Percentiles rank a stretch among this genome's conserved stretches.
Evolutionary conservation across 2,329 filamentous ascomycete genomes (phyloP).

Genomic region (Botrytis aclada): DNA sequence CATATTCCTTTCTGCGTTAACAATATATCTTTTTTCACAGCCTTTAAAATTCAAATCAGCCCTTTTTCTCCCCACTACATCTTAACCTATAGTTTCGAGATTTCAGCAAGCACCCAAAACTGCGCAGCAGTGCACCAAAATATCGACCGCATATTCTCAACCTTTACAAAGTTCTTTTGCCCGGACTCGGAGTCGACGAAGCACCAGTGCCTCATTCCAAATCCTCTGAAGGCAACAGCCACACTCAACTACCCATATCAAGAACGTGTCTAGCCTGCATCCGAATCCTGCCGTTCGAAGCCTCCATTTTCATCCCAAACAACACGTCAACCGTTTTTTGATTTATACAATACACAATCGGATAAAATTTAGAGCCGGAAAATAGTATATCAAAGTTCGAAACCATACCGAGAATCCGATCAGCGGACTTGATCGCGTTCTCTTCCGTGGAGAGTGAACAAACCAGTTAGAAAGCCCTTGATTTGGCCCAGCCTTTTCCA

Average conservation of each 20-base stretch:
- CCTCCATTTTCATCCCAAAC: background rate
- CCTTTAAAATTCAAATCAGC: slow-evolving; percentile 4
- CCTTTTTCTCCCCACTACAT: background rate
- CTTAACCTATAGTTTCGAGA: slow-evolving; percentile 8
- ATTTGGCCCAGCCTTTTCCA: slow-evolving; percentile 20
- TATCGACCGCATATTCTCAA: slow-evolving; percentile 14
- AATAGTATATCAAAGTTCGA: slow-evolving; percentile 1
- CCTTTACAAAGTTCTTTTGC: background rate
- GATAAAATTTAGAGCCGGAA: slow-evolving; percentile 6
- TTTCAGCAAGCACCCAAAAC: background rate
- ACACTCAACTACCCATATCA: slow-evolving; percentile 8
- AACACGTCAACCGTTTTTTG: background rate
- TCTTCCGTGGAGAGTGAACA: background rate
- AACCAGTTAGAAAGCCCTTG: background rate
- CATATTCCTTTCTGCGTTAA: slow-evolving; percentile 2
- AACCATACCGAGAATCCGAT: background rate
- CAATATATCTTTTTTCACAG: background rate
- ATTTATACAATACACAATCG: slow-evolving; percentile 12
- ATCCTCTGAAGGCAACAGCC: slow-evolving; percentile 14
- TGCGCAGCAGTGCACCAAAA: slow-evolving; percentile 11
- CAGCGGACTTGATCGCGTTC: background rate
- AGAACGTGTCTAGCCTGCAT: slow-evolving; percentile 16
- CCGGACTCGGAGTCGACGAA: slow-evolving; percentile 12
- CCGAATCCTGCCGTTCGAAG: slow-evolving; percentile 14
- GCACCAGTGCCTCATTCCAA: slow-evolving; percentile 11